Conservation (phyloP, 768 basidiomycete species). For the Hericium coralloides region DNA sequence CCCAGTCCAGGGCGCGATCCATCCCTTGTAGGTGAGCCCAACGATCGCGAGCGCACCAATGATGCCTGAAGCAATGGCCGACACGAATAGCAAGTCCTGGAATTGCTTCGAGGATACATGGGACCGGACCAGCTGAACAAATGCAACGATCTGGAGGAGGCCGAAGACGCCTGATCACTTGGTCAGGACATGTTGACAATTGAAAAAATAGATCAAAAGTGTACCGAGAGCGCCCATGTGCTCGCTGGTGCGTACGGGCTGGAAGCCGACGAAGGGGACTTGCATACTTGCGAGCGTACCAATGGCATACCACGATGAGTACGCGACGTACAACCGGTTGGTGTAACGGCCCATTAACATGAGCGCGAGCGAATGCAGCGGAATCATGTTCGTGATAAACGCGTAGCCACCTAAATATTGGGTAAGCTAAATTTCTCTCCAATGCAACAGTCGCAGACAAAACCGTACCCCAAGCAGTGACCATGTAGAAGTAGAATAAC, state of each 20-base stretch:
- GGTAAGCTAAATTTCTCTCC: background rate
- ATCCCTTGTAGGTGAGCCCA: conserved; percentile 82
- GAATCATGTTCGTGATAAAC: conserved; percentile 99
- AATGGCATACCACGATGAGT: conserved; percentile 96
- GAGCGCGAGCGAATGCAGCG: conserved; percentile 89
- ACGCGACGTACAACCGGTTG: conserved; percentile 85
- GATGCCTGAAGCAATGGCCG: conserved; percentile 60
- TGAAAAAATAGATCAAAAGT: conserved; percentile 12
- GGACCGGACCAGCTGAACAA: conserved; percentile 79
- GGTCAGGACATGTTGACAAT: conserved; percentile 3
- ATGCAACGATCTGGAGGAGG: conserved; percentile 91
- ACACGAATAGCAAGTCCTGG: conserved; percentile 64
- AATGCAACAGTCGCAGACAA: background rate
- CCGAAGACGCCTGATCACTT: conserved; percentile 75
- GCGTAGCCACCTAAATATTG: conserved; percentile 75
- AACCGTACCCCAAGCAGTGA: conserved; percentile 93
- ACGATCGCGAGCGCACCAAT: conserved; percentile 68
- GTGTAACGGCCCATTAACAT: conserved; percentile 95
- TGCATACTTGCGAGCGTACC: conserved; percentile 98
- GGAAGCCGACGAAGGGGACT: conserved; percentile 98
- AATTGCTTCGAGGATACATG: conserved; percentile 92
- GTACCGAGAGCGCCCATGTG: conserved; percentile 96
- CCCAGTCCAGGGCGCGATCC: conserved; percentile 99
- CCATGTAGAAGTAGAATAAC: conserved; percentile 99
- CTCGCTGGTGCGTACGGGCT: conserved; percentile 94